A percentile compares a stretch with the other conserved stretches of the same genome.
phyloP scores from a whole-genome alignment of 345 rosid genomes.

The Crucihimalaya himalaica region DNA sequence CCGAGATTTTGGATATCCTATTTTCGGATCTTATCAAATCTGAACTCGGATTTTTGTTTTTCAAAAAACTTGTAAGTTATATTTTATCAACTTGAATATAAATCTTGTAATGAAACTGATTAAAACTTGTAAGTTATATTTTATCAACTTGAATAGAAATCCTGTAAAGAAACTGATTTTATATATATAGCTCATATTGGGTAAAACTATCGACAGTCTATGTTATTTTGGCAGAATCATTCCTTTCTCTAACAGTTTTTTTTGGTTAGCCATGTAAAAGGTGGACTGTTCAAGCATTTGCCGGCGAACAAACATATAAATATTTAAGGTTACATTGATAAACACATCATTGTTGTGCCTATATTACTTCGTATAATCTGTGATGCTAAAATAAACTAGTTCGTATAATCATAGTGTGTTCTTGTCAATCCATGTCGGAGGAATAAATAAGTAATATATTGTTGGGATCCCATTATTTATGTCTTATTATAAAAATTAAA shows the following conservation, averaged over 20 bases:
- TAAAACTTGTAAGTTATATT: too few relatives aligned
- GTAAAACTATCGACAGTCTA: too few relatives aligned
- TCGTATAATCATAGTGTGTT: conserved; percentile 34
- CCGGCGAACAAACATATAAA: background rate
- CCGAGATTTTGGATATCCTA: too few relatives aligned
- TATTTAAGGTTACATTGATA: background rate
- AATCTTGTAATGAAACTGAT: too few relatives aligned
- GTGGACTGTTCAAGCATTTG: background rate
- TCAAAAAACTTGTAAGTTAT: too few relatives aligned
- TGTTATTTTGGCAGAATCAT: background rate
- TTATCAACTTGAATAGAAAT: too few relatives aligned
- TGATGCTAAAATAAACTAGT: conserved; percentile 6
- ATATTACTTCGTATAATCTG: background rate
- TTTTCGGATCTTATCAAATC: too few relatives aligned
- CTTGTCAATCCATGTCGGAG: conserved; percentile 34
- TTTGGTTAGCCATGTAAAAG: background rate
- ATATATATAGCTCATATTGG: too few relatives aligned
- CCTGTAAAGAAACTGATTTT: too few relatives aligned
- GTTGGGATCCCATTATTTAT: conserved; percentile 27
- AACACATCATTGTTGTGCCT: background rate
- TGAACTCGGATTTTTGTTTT: too few relatives aligned
- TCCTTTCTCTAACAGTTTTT: background rate
- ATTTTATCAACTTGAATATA: too few relatives aligned
- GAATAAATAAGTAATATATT: conserved; percentile 20
- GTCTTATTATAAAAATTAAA: conserved; percentile 24